Evolutionary conservation across 2,329 filamentous ascomycete species (phyloP).

Genomic region (Hymenoscyphus linearis): DNA sequence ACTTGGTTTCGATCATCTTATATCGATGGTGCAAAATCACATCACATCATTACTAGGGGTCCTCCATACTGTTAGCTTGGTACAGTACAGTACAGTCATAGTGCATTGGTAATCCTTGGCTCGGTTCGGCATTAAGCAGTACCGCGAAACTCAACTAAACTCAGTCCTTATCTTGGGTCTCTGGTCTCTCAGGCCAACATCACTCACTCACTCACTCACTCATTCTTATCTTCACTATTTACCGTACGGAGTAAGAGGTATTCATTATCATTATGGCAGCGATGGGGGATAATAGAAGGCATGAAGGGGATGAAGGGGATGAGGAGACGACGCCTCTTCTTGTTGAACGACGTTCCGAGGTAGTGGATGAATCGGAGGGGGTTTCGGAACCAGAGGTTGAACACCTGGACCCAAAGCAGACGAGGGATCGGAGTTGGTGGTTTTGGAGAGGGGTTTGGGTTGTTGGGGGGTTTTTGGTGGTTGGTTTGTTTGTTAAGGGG

Average conservation of each 20-base stretch:
- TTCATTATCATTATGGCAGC: not conserved
- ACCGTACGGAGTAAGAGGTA: too few species aligned
- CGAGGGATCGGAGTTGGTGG: not conserved
- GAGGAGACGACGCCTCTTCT: not conserved
- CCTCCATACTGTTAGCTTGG: not conserved
- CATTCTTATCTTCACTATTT: not conserved
- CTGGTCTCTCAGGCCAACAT: too few species aligned
- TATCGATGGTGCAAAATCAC: not conserved
- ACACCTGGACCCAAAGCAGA: too few species aligned
- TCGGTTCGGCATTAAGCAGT: not conserved
- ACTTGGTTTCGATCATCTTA: too few species aligned
- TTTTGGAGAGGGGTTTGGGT: not conserved
- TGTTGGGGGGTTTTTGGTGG: constrained; percentile 30
- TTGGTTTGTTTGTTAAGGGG: constrained; percentile 39
- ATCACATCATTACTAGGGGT: not conserved
- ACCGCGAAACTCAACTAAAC: not conserved
- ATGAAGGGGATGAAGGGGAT: too few species aligned
- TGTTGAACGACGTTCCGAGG: not conserved
- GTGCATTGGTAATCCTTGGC: constrained; percentile 1
- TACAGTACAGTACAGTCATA: too few species aligned
- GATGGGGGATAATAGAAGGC: too few species aligned
- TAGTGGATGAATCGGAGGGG: not conserved
- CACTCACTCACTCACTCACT: not conserved
- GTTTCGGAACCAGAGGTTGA: not conserved
- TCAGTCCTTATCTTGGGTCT: too few species aligned